These are phyloP conservation scores for Setaria italica DNA, from an alignment of 202 grass and related monocot species.

Conservation along the genomic window DNA sequence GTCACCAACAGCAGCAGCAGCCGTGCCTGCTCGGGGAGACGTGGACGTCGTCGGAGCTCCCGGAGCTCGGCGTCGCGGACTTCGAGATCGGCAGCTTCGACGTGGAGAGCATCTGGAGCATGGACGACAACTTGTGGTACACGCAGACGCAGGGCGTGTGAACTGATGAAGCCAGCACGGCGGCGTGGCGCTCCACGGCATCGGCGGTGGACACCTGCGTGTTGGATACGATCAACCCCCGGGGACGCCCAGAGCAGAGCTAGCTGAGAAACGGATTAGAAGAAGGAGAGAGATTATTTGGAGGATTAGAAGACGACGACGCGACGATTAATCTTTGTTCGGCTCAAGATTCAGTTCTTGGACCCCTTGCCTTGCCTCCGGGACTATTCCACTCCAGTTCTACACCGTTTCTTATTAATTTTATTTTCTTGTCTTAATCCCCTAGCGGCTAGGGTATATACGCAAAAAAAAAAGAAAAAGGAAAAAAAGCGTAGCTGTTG, in stretches of 20 bases:
- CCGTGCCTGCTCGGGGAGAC: conserved; percentile 45
- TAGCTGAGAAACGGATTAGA: conserved; percentile 49
- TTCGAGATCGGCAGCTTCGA: conserved; percentile 73
- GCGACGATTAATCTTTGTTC: conserved; percentile 8
- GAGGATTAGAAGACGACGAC: conserved; percentile 31
- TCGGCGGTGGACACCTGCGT: conserved; percentile 1
- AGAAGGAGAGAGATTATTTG: conserved; percentile 51
- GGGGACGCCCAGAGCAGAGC: conserved; percentile 25
- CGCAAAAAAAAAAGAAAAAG: neutral
- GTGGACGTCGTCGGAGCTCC: conserved; percentile 63
- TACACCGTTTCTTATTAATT: conserved; percentile 26
- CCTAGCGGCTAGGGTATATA: conserved; percentile 37
- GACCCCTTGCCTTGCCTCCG: neutral
- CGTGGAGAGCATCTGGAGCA: conserved; percentile 77
- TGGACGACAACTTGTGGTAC: conserved; percentile 83
- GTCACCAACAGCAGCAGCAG: conserved; percentile 33
- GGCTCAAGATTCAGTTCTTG: conserved; percentile 13
- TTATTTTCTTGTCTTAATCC: conserved; percentile 17
- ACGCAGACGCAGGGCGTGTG: conserved; percentile 53
- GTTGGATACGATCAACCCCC: neutral
- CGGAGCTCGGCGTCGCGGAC: conserved; percentile 61
- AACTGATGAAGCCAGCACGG: conserved; percentile 49
- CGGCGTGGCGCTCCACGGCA: conserved; percentile 43
- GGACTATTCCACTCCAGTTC: conserved; percentile 52
- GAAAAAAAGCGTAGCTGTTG: neutral